A percentile compares a stretch with the other conserved stretches of the same genome.
Conservation (phyloP, 164 flowering plant species). For the Brasenia schreberi region DNA sequence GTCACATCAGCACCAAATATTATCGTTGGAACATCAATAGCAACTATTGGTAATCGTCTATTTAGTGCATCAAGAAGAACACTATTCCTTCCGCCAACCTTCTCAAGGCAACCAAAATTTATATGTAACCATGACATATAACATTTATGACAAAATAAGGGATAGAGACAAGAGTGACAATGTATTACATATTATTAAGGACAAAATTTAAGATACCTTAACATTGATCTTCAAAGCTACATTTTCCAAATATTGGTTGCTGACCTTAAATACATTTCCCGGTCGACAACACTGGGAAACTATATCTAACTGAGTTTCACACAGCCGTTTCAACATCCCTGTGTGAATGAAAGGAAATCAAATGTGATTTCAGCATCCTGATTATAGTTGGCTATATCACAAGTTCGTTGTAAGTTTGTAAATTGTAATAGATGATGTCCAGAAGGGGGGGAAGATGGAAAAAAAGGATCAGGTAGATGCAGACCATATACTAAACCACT, state of each 20-base stretch:
- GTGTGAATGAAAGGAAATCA: neutral
- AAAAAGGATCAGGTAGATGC: too few species aligned
- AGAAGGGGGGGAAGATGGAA: too few species aligned
- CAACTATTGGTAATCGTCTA: neutral
- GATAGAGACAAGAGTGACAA: too few species aligned
- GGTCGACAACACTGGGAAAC: conserved; percentile 24
- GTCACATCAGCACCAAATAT: conserved; percentile 63
- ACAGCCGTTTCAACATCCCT: conserved; percentile 20
- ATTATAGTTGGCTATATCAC: neutral
- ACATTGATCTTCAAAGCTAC: conserved; percentile 33
- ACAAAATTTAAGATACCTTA: conserved; percentile 21
- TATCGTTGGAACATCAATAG: conserved; percentile 31
- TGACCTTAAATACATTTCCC: conserved; percentile 2
- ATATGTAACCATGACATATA: neutral
- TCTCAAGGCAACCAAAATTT: neutral
- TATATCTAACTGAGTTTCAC: conserved; percentile 24
- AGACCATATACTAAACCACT: conserved; percentile 20
- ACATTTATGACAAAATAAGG: neutral
- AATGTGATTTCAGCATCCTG: neutral
- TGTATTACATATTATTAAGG: too few species aligned
- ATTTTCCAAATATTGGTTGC: conserved; percentile 17
- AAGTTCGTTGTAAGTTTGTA: neutral
- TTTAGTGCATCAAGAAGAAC: conserved; percentile 29
- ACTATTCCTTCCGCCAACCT: conserved; percentile 45
- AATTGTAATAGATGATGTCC: too few species aligned